Evolutionary conservation across 2,329 filamentous ascomycete species (phyloP), one percentile per base, ranked within the genome.

Genomic region (Macrophomina phaseolina): DNA sequence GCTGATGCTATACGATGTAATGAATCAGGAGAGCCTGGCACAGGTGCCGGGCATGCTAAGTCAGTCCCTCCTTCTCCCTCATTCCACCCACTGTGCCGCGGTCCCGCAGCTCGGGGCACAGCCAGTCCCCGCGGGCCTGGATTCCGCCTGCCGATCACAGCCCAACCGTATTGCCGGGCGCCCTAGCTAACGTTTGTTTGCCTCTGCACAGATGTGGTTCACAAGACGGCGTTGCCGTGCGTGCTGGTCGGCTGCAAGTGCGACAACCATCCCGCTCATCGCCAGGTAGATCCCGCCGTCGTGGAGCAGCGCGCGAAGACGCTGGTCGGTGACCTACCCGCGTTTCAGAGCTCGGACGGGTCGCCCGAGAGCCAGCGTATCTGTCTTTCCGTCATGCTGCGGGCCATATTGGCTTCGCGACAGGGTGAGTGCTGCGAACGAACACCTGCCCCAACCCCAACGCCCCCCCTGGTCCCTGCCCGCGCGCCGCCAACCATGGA

Each of bases 191-290:
- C 68, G 65, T 48, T 67, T 66, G 72, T 18, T 45, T 45, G 55
- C 55, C 23, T 48, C 71, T 58, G 72, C 71, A 73, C 77, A 96
- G 93, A 88, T 80, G 89, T 90, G 49, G 84, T 97, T 62, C 86
- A 88, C 67, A 90, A 90, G 72, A 89, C 90, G 18, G 85, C 86
- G 30, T 80, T 97, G 46, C 93, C 94, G 8, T 91, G 90, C 64
- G 85, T 94, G 69, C 86, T 97, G 49, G 91, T 96, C 62, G 92
- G 93, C 65, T 94, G 90, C 78, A 97, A 97, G 83, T 97, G 92
- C 82, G 94, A 97, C 77, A 87, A 89, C 61, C 89, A 90, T 56
- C 87, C 90, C 69, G 85, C 87, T 67, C 82, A 88, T 67, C 89
- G 91, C 74, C 86, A 92, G 75, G 84, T 96, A 66, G 89, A 94